These are phyloP conservation scores for Maudiozyma pseudohumilis DNA, from an alignment of 805 yeast species.

Conservation along the genomic window DNA sequence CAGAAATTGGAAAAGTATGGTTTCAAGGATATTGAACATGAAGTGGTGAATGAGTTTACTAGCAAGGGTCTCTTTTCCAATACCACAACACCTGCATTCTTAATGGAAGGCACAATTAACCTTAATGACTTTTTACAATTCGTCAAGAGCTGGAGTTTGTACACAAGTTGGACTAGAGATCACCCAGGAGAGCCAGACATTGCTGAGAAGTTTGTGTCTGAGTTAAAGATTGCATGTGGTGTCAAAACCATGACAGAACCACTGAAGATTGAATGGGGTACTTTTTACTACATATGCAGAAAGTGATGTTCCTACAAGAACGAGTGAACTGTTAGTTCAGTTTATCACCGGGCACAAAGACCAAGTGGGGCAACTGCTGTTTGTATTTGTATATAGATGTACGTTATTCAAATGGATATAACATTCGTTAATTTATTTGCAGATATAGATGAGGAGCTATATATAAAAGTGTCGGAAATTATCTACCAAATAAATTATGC, in stretches of 20 bases:
- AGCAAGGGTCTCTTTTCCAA: background rate
- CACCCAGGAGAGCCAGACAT: conserved; percentile 37
- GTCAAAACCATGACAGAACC: conserved; percentile 35
- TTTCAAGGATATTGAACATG: conserved; percentile 34
- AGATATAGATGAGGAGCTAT: too few species aligned
- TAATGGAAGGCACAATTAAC: conserved; percentile 29
- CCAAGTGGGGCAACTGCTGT: too few species aligned
- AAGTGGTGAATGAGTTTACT: conserved; percentile 8
- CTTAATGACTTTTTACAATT: conserved; percentile 41
- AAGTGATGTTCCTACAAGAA: conserved; percentile 2
- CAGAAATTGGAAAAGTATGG: conserved; percentile 20
- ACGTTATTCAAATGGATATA: too few species aligned
- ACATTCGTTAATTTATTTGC: too few species aligned
- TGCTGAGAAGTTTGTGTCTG: conserved; percentile 38
- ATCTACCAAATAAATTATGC: too few species aligned
- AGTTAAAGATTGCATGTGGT: conserved; percentile 34
- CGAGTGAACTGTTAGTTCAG: too few species aligned
- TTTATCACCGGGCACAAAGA: too few species aligned
- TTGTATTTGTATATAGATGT: too few species aligned
- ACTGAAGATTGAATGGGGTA: conserved; percentile 43
- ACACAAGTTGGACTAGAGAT: conserved; percentile 45
- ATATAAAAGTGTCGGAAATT: too few species aligned
- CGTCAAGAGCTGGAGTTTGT: conserved; percentile 56
- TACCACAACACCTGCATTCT: conserved; percentile 22
- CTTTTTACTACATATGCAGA: conserved; percentile 39